Evolutionary conservation across 768 basidiomycete genomes (phyloP), one percentile per base, ranked within the genome.

Genomic region (Podaxis sp.): DNA sequence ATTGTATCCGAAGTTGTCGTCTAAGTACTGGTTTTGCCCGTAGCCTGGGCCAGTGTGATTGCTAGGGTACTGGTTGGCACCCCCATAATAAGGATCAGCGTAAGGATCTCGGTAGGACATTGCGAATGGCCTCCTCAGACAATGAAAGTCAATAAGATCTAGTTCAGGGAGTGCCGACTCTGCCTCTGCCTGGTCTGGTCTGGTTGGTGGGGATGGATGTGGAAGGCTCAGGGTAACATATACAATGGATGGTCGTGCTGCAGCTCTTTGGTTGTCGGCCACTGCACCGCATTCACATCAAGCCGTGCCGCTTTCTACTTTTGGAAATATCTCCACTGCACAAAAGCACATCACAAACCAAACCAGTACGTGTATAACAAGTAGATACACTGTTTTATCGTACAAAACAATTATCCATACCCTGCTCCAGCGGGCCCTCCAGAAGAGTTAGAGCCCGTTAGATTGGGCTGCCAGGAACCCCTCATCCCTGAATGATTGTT

Each of bases 61-160:
- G 53, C 68, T 67, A 50, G 64, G 66, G 51, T 66, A 65, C 16
- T 54, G 67, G 36, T 55, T 60, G 36, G 63, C 67, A 23, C 60
- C 38, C 23, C 64, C 63, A 35, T 65, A 61, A 63, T 72, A 70
- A 55, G 69, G 66, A 55, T 70, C 75, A 62, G 76, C 61, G 67
- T 86, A 83, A 21, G 84, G 84, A 69, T 87, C 84, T 61, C 72
- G 76, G 71, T 86, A 84, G 10, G 83, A 70, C 78, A 86, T 83
- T 32, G n/a, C 14, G 23, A 25, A 14, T 3, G 46, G n/a, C 36
- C 64, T 70, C 73, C 54, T 62, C 51, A 32, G 28, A 25, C 47
- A 18, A 18, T 48, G 18, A 11, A 25, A 42, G 1, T 11, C 40
- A 11, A 11, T 4, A 18, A 3, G 6, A 16, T 44, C 18, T 5